These are phyloP conservation scores for Croton setiger DNA, from an alignment of 441 rosid species.

Conservation along the genomic window DNA sequence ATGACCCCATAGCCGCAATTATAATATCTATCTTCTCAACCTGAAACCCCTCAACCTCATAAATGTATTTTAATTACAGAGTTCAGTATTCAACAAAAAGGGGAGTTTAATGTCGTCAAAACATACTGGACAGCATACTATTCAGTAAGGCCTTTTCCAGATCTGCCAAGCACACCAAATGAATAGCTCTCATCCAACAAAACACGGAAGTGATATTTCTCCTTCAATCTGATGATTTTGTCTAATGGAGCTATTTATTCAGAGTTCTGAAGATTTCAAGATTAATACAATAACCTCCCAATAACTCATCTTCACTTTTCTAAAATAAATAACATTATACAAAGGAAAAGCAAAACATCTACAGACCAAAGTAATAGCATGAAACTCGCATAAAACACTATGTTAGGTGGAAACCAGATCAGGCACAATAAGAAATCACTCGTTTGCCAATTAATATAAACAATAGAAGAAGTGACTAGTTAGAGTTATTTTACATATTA, in stretches of 20 bases:
- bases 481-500: not conserved
- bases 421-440: not conserved
- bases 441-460: not conserved
- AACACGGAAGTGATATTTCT: slow-evolving; percentile 82
- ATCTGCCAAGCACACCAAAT: slow-evolving; percentile 80
- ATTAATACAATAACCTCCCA: not conserved
- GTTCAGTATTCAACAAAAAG: slow-evolving; percentile 16
- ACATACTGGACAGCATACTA: slow-evolving; percentile 69
- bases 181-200: slow-evolving; percentile 94
- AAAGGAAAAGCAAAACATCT: no score
- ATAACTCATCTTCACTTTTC: not conserved
- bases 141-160: slow-evolving; percentile 94
- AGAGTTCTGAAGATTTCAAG: slow-evolving; percentile 55
- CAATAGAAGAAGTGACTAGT: not conserved
- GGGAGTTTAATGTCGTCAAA: slow-evolving; percentile 6
- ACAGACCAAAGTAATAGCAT: not conserved
- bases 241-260: slow-evolving; percentile 94
- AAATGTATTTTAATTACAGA: slow-evolving; percentile 8
- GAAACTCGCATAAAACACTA: not conserved
- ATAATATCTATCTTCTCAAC: slow-evolving; percentile 89
- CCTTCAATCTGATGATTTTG: slow-evolving; percentile 84
- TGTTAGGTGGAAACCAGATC: not conserved
- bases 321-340: no score
- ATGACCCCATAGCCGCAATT: slow-evolving; percentile 95
- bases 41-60: slow-evolving; percentile 38